These are phyloP conservation scores for Periconia sp. DNA, from an alignment of 2,329 filamentous ascomycete species.

Conservation along the genomic window DNA sequence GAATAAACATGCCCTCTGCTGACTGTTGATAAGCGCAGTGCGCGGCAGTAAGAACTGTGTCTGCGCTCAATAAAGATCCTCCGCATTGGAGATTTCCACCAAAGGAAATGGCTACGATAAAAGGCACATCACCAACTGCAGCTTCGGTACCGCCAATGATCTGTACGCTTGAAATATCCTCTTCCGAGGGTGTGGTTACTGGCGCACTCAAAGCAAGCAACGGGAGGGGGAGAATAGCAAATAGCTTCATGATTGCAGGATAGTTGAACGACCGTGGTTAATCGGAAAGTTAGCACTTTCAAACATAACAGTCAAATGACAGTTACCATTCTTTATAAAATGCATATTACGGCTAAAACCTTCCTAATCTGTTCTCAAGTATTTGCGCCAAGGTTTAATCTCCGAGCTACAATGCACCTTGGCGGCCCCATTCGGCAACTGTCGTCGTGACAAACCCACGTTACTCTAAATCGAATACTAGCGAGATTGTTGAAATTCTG, in stretches of 20 bases:
- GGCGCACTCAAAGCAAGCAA: conserved; percentile 13
- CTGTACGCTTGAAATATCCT: conserved; percentile 1
- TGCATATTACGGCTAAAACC: background rate
- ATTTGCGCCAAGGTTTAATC: background rate
- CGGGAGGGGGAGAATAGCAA: conserved; percentile 24
- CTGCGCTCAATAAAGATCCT: conserved; percentile 26
- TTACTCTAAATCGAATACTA: too few species aligned
- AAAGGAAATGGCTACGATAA: conserved; percentile 24
- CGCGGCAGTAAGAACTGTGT: conserved; percentile 32
- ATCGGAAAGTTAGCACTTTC: too few species aligned
- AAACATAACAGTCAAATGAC: too few species aligned
- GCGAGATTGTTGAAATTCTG: background rate
- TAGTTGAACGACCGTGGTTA: too few species aligned
- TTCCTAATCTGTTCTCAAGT: background rate
- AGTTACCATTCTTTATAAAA: too few species aligned
- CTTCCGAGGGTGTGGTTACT: conserved; percentile 25
- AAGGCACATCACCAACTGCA: conserved; percentile 27
- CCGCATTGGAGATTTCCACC: conserved; percentile 27
- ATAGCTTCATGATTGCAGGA: conserved; percentile 7
- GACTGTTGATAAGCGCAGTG: conserved; percentile 24
- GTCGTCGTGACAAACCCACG: too few species aligned
- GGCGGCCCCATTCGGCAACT: background rate
- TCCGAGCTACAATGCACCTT: background rate
- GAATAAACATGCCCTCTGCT: conserved; percentile 18
- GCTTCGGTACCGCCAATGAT: conserved; percentile 29